Percentiles rank a stretch among this genome's conserved stretches.
These are phyloP conservation scores for Sodiomyces alkalinus DNA, from an alignment of 2,329 filamentous ascomycete genomes.

Conservation along the genomic window DNA sequence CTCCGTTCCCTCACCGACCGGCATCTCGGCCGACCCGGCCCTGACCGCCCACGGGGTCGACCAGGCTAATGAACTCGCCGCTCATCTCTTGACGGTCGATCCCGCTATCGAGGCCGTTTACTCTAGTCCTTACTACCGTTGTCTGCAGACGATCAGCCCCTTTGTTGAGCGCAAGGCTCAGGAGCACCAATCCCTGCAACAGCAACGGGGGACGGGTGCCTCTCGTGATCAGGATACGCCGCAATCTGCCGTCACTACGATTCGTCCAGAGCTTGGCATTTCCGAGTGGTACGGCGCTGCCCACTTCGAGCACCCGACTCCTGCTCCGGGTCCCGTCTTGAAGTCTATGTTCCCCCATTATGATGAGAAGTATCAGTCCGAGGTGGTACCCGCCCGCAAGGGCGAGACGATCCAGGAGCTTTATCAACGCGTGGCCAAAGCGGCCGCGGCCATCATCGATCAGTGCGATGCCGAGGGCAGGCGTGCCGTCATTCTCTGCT, in stretches of 20 bases:
- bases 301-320: slow-evolving; percentile 70
- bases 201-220: slow-evolving; percentile 2
- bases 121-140: slow-evolving; percentile 75
- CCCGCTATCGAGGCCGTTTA: slow-evolving; percentile 66
- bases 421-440: slow-evolving; percentile 62
- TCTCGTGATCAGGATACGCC: slow-evolving; percentile 3
- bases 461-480: slow-evolving; percentile 57
- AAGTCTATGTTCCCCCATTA: slow-evolving; percentile 51
- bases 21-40: slow-evolving; percentile 74
- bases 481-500: slow-evolving; percentile 63
- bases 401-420: slow-evolving; percentile 72
- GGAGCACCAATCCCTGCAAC: slow-evolving; percentile 7
- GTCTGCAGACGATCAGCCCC: slow-evolving; percentile 68
- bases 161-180: slow-evolving; percentile 34
- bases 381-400: slow-evolving; percentile 51
- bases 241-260: slow-evolving; percentile 14
- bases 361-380: slow-evolving; percentile 40
- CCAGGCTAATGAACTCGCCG: slow-evolving; percentile 66
- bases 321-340: slow-evolving; percentile 49
- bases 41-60: slow-evolving; percentile 75
- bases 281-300: slow-evolving; percentile 89
- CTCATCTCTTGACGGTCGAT: slow-evolving; percentile 42
- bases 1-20: slow-evolving; percentile 65
- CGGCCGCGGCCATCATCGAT: slow-evolving; percentile 54
- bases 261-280: slow-evolving; percentile 41